Base-by-base conservation (phyloP, 768 basidiomycete species). In the Sarcodon aspratus region DNA sequence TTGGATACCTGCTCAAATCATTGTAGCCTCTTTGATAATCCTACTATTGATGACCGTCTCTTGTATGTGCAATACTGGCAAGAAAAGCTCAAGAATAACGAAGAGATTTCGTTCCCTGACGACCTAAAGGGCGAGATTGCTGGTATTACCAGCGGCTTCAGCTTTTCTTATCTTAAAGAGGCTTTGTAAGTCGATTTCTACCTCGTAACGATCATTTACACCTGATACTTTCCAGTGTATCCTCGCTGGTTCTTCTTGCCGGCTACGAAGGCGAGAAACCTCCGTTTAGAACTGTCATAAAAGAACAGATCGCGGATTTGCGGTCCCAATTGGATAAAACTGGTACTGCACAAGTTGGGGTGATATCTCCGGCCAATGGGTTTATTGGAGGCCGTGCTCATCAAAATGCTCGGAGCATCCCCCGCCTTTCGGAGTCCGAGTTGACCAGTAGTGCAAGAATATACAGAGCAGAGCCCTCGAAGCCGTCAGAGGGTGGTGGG, bases 81-180 rank as follows among this genome's bases (percentile, higher is more conserved):
- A 61, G 61, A 73, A 49, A 92, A 91, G 61, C 73, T 92, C 47
- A 61, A 68, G 49, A 56, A 63, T 59, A 90, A 86, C 64, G 63
- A 76, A 45, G 66, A 71, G 11, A 71, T 91, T 52, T 62, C 66
- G 3, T 90, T 87, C 68, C 78, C 89, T 0, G 81, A 88, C 54
- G 52, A 66, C 10, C 70, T 92, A 33, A 69, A 80, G 13, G 62
- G 73, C 9, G 73, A 78, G 53, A 67, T 86, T 27, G 85, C 81
- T 6, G 64, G 70, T 9, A 47, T 64, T 50, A 91, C 88, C 0
- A 67, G 73, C 33, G 66, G 69, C 32, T 92, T 92, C 68, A 86
- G 82, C 55, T 92, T 92, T 61, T 87, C 90, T 0, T 92, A 89
- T 63, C 68, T 93, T 57, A 92, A 94, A 61, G 90, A 92, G 63